phyloP scores from a whole-genome alignment of 2,329 filamentous ascomycete species.

The Epichloe aotearoae region DNA sequence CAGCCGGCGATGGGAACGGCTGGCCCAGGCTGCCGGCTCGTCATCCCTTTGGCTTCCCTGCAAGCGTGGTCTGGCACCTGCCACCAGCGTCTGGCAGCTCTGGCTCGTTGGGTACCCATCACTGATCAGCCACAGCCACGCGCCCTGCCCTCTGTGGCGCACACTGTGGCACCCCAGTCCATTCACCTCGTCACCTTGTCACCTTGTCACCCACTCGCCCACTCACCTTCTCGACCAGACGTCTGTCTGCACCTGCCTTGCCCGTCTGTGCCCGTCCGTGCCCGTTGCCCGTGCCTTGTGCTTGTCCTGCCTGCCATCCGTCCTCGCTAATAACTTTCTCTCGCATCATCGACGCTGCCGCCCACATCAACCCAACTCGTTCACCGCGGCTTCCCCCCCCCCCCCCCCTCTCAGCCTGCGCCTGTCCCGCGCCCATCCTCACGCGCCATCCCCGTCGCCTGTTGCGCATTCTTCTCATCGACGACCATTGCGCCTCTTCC shows the following conservation, averaged over 20 bases:
- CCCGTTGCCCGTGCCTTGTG: background rate
- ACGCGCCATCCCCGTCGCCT: slow-evolving; percentile 2
- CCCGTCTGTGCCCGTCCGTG: background rate
- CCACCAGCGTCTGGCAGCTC: no score
- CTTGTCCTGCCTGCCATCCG: no score
- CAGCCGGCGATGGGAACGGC: no score
- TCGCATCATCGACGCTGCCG: slow-evolving; percentile 2
- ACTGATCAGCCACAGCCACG: no score
- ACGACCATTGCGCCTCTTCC: background rate
- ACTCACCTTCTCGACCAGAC: background rate
- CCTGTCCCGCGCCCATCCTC: background rate
- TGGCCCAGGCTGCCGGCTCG: no score
- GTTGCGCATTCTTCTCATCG: background rate
- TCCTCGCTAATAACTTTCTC: background rate
- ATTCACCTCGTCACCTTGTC: no score
- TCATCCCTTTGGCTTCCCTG: no score
- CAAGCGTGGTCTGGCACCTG: no score
- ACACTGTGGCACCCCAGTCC: background rate
- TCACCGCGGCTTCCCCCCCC: background rate
- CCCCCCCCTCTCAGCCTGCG: background rate
- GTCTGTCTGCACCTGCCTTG: background rate
- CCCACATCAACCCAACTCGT: background rate
- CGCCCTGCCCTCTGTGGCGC: background rate
- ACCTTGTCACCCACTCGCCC: no score
- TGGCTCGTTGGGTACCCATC: no score